These are phyloP conservation scores for Pisolithus microcarpus DNA, from an alignment of 768 basidiomycete species.

Conservation along the genomic window DNA sequence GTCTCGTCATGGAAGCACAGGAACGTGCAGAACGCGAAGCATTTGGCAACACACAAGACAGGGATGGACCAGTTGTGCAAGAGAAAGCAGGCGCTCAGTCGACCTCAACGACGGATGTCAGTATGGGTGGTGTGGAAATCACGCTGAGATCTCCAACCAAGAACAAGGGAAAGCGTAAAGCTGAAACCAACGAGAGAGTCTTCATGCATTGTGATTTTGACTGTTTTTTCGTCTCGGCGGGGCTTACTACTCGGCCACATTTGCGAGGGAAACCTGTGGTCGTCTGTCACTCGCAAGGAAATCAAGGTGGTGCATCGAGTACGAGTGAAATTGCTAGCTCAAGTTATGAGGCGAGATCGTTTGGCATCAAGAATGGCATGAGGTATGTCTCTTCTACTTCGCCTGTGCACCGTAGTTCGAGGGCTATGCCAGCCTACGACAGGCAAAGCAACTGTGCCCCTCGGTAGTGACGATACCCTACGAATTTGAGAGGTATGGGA, in stretches of 20 bases:
- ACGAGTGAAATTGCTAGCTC: slow-evolving; percentile 94
- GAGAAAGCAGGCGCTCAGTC: neutral
- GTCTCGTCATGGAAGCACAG: slow-evolving; percentile 74
- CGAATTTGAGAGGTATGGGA: slow-evolving; percentile 75
- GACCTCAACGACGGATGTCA: slow-evolving; percentile 25
- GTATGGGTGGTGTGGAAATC: slow-evolving; percentile 49
- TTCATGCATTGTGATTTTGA: slow-evolving; percentile 97
- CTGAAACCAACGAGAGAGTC: slow-evolving; percentile 45
- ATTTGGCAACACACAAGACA: slow-evolving; percentile 4
- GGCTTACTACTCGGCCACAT: slow-evolving; percentile 70
- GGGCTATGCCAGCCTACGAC: slow-evolving; percentile 52
- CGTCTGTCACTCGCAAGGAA: slow-evolving; percentile 89
- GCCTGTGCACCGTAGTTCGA: neutral
- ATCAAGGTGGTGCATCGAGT: slow-evolving; percentile 62
- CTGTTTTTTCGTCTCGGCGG: slow-evolving; percentile 95
- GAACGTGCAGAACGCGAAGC: slow-evolving; percentile 49
- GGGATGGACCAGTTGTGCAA: neutral
- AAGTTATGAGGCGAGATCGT: slow-evolving; percentile 86
- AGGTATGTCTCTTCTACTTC: slow-evolving; percentile 43
- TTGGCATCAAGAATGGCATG: slow-evolving; percentile 93
- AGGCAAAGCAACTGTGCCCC: slow-evolving; percentile 72
- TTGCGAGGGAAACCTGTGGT: slow-evolving; percentile 84
- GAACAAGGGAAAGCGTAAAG: slow-evolving; percentile 46
- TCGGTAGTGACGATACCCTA: slow-evolving; percentile 75
- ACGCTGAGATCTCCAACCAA: slow-evolving; percentile 42